Evolutionary conservation across 2,329 filamentous ascomycete genomes (phyloP), one percentile per base, ranked within the genome.

Genomic region (Rhexocercosporidium sp.): DNA sequence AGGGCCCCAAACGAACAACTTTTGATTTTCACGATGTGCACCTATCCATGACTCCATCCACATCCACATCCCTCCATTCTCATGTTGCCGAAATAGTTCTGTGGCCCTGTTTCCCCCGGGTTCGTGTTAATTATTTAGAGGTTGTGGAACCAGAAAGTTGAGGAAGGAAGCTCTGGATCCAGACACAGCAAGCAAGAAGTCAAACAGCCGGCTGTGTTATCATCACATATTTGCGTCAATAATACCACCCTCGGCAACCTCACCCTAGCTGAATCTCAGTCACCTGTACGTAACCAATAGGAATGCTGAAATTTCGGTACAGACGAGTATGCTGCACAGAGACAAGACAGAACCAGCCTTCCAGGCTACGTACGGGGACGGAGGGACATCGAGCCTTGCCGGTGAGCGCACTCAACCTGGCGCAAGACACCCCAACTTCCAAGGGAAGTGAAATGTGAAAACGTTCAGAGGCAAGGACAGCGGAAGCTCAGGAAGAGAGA

Each of bases 191-290:
- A 44, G 25, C 39, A 31, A 4, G 34, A 27, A 41, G 34, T 59
- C 37, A 59, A 44, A 41, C 51, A 29, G 37, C 18, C 29, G 34
- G 54, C 57, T 37, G 25, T 47, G 56, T 29, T 46, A 27, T 56
- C 29, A 22, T 16, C 34, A 56, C 39, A 46, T 37, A 37, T 62
- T 56, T 56, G 64, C 53, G 37, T 66, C 64, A 66, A 71, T 71
- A 71, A 62, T 69, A 61, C 62, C 68, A 70, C 68, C 66, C 68
- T 46, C 49, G 41, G 39, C 53, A 60, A n/a, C 25, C 57, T 60
- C 27, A 67, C 66, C 59, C 65, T 66, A 67, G 65, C 57, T 56
- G 59, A 25, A 66, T 53, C 37, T 56, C 65, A 63, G 22, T 69
- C 64, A 46, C 62, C 60, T 34, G 44, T 41, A 62, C 49, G 47